A percentile compares a stretch with the other conserved stretches of the same genome.
phyloP scores from a whole-genome alignment of 2,329 filamentous ascomycete species.

The Beauveria pseudobassiana region DNA sequence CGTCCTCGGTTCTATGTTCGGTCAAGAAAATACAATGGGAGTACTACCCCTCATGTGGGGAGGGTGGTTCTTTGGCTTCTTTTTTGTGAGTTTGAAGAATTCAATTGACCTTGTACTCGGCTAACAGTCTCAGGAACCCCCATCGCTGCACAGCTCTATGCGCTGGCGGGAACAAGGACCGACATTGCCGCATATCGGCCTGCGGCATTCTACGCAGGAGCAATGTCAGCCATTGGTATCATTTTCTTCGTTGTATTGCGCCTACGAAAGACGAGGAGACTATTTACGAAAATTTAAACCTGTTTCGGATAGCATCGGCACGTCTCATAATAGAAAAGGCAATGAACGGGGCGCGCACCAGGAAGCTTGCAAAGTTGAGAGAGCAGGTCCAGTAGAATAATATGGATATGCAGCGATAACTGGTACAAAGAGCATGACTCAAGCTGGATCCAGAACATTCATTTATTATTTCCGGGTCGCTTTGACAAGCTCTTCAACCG shows the following conservation, averaged over 20 bases:
- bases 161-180: constrained; percentile 14
- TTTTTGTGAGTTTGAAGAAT: constrained; percentile 17
- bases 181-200: constrained; percentile 18
- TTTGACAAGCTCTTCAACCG: background rate
- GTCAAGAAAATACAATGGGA: constrained; percentile 18
- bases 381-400: no score
- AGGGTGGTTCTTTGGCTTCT: constrained; percentile 22
- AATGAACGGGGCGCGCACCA: no score
- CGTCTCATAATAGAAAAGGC: background rate
- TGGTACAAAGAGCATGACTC: background rate
- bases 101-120: rapidly evolving
- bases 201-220: constrained; percentile 22
- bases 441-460: background rate
- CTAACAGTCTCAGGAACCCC: constrained; percentile 19
- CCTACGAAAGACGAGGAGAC: background rate
- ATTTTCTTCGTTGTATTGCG: constrained; percentile 11
- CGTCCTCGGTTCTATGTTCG: constrained; percentile 18
- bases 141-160: constrained; percentile 20
- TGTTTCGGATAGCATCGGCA: background rate
- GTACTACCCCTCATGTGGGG: constrained; percentile 22
- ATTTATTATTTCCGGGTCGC: background rate
- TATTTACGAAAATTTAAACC: background rate
- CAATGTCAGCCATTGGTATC: constrained; percentile 18
- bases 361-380: no score
- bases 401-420: background rate